phyloP scores from a whole-genome alignment of 805 yeast species.

The Suhomyces sp. region DNA sequence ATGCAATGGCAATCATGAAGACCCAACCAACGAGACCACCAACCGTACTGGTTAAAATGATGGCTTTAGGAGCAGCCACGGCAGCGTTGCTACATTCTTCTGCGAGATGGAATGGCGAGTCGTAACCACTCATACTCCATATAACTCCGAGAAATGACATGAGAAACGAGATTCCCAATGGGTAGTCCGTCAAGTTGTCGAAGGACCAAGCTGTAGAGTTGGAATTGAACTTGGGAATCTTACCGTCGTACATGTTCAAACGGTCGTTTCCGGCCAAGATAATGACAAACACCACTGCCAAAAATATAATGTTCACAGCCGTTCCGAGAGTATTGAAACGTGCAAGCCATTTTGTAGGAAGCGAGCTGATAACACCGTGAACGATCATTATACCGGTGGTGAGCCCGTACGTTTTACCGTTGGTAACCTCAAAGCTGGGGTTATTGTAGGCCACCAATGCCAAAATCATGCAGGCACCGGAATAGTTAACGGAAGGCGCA shows the following conservation, averaged over 20 bases:
- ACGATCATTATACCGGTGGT: slow-evolving; percentile 49
- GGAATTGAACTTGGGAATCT: slow-evolving; percentile 46
- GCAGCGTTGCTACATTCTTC: slow-evolving; percentile 69
- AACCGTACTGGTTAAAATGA: slow-evolving; percentile 52
- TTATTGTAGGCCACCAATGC: slow-evolving; percentile 45
- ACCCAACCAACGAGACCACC: slow-evolving; percentile 58
- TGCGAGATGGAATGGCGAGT: slow-evolving; percentile 71
- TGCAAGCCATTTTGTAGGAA: slow-evolving; percentile 56
- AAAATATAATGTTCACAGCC: slow-evolving; percentile 44
- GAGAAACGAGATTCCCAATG: slow-evolving; percentile 57
- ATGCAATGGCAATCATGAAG: slow-evolving; percentile 58
- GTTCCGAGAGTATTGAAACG: slow-evolving; percentile 50
- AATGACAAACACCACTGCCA: slow-evolving; percentile 51
- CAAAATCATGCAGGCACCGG: slow-evolving; percentile 55
- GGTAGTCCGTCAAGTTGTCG: slow-evolving; percentile 58
- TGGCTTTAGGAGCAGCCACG: slow-evolving; percentile 64
- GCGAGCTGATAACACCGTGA: slow-evolving; percentile 47
- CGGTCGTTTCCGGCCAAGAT: slow-evolving; percentile 53
- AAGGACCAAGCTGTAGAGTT: slow-evolving; percentile 53
- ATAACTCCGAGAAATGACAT: slow-evolving; percentile 59
- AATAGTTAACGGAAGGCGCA: slow-evolving; percentile 57
- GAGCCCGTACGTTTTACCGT: slow-evolving; percentile 50
- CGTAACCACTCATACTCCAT: slow-evolving; percentile 75
- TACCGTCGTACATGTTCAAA: slow-evolving; percentile 23
- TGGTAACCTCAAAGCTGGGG: slow-evolving; percentile 39